Evolutionary conservation across 495 filamentous ascomycete species (phyloP), one percentile per base, ranked within the genome.

Genomic region (Achaetomiella virescens): DNA sequence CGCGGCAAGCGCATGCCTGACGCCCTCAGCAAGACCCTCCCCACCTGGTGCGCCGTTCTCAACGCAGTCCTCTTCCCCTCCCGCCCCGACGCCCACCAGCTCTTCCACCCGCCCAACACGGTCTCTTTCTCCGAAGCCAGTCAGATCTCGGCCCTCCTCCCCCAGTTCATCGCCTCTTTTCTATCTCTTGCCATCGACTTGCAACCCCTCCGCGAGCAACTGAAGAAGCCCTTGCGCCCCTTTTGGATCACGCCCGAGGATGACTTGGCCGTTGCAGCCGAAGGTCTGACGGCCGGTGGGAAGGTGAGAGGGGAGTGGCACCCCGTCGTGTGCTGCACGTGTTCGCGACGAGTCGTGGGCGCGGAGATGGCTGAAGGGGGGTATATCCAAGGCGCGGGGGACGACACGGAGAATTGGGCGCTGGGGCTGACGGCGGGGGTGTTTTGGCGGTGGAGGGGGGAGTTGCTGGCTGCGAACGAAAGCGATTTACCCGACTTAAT

Each of bases 1-100:
- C 76, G 91, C 49, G 92, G 92, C 11, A 98, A 98, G 76, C 78
- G 85, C 56, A 93, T 96, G 82, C 91, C 93, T 5, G 93, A 98
- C 73, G 89, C 92, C 20, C 75, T 98, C 9, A 86, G 84, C 57
- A 97, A 97, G 71, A 98, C 93, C 0, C 71, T 98, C 6, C 93
- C 93, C 0, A 91, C 95, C 54, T 98, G 93, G 93, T 88, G 87
- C 66, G 80, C 82, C 40, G 88, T 96, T 12, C 63, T 96, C 55
- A 97, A 97, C 66, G 75, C 79, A 24, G 70, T 83, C n/a, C 70
- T 96, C 18, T 96, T 95, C 67, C 86, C 86, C 1, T 70, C 78
- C 7, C 45, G 72, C 7, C 14, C 66, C 52, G 22, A 64, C 15
- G 2, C 35, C 9, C 61, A 84, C 81, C 57, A 60, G 6, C 77